Base-by-base conservation (phyloP, 352 stramenopile genomes). In the Phytopythium delawarense region DNA sequence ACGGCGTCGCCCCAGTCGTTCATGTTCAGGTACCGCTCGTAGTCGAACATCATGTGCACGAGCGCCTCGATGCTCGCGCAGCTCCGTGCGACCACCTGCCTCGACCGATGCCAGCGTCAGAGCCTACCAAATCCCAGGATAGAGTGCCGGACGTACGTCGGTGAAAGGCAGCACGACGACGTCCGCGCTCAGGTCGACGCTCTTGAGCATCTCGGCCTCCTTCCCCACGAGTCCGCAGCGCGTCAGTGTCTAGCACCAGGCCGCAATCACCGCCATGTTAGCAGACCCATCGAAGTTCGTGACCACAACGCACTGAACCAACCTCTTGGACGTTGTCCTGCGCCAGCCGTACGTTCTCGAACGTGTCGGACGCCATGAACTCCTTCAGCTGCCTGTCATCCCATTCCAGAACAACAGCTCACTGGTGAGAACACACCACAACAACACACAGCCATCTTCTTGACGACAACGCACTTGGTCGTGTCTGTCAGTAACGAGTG, bases 41-140 rank as follows among this genome's bases (percentile, higher is more conserved):
- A 93, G 59, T 91, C 81, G 44, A 88, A 91, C 81, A 93, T 90
- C 68, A 79, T 88, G n/a, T 81, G 64, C 4, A 91, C 72, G 13
- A 93, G 64, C 15, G 63, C 59, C 46, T 89, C 77, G 28, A 93
- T 71, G n/a, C 65, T 72, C n/a, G 64, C 63, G 57, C 79, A 93
- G 52, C 78, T 90, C 48, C 88, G 74, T 3, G 74, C 69, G 30
- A 91, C 80, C 18, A 89, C 72, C 79, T 90, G 21, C 6, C 12
- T 34, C 2, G 16, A 57, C 7, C 57, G 66, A 16, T 23, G 20
- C 37, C 0, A 5, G 20, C 1, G 35, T 35, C 18, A 58, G 28
- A 11, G 13, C 30, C n/a, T 51, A 35, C 11, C 23, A 15, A 20
- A 23, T n/a, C 46, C 18, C 8, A 63, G 2, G 62, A 7, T 40